Evolutionary conservation across 2,329 filamentous ascomycete species (phyloP).

Genomic region (Fonsecaea pedrosoi): DNA sequence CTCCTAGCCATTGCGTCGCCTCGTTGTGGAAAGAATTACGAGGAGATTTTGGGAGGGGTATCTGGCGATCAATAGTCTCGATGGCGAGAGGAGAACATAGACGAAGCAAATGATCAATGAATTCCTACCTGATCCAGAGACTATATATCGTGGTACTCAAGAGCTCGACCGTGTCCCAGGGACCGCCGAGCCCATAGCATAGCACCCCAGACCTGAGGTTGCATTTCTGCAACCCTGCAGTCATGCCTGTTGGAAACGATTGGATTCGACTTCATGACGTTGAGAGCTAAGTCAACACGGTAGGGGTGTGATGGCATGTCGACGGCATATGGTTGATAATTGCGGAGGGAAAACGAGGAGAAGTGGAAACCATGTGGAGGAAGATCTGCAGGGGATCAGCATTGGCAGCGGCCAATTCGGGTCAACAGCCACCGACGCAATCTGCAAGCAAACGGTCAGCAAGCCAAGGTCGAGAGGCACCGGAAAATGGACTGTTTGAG

Average conservation of each 20-base stretch:
- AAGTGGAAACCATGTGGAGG: constrained; percentile 3
- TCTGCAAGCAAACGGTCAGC: not conserved
- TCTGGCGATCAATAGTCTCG: not conserved
- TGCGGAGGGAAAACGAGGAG: constrained; percentile 23
- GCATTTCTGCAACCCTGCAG: constrained; percentile 6
- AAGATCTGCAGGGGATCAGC: constrained; percentile 14
- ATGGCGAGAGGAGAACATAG: not conserved
- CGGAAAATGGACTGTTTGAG: not conserved
- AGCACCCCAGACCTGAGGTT: constrained; percentile 12
- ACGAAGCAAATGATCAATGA: not conserved
- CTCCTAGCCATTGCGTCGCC: not conserved
- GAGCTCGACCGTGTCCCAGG: not conserved
- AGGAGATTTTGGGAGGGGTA: not conserved
- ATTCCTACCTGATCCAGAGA: not conserved
- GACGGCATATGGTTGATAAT: not conserved
- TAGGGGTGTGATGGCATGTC: not conserved
- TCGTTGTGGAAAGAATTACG: not conserved
- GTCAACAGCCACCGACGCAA: constrained; percentile 15
- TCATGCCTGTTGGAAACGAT: constrained; percentile 3
- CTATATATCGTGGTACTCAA: not conserved
- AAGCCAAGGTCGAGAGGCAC: constrained; percentile 1
- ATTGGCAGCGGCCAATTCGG: constrained; percentile 6
- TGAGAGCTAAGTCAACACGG: constrained; percentile 1
- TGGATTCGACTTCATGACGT: constrained; percentile 15
- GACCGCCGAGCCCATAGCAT: not conserved